Conservation (phyloP, 768 basidiomycete genomes). For the Favolaschia claudopus region DNA sequence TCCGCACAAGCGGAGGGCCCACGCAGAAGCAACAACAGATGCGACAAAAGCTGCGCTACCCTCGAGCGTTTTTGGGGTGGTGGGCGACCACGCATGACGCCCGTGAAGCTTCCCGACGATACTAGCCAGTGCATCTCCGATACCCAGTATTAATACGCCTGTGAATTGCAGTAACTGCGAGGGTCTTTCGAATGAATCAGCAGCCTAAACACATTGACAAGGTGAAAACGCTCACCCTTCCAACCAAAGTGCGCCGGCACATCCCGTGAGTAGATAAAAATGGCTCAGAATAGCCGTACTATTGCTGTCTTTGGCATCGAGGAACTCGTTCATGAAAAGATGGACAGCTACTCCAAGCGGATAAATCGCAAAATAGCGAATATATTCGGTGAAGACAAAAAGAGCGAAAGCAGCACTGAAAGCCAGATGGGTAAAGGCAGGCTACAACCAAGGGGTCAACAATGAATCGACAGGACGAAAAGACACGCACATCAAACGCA, state of each 20-base stretch:
- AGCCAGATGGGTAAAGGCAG: conserved; percentile 93
- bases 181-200: conserved; percentile 40
- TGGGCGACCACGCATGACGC: conserved; percentile 82
- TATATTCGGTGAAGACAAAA: conserved; percentile 96
- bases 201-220: neutral
- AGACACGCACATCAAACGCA: conserved; percentile 77
- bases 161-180: conserved; percentile 67
- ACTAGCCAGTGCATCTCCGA: conserved; percentile 91
- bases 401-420: conserved; percentile 95
- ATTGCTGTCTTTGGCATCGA: conserved; percentile 94
- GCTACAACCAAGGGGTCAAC: conserved; percentile 62
- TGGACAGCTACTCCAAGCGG: conserved; percentile 94
- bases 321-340: conserved; percentile 96
- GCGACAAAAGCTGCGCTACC: conserved; percentile 84
- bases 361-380: conserved; percentile 98
- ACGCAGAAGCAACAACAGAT: conserved; percentile 75
- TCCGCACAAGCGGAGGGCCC: conserved; percentile 74
- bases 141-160: conserved; percentile 87
- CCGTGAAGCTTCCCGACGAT: conserved; percentile 90
- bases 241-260: conserved; percentile 93
- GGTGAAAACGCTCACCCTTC: conserved; percentile 78
- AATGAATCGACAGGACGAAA: conserved; percentile 10
- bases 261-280: conserved; percentile 96
- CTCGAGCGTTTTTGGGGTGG: conserved; percentile 88
- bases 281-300: conserved; percentile 97